Evolutionary conservation across 148 eudicot species (phyloP).

Genomic region (Salicornia ramosissima): DNA sequence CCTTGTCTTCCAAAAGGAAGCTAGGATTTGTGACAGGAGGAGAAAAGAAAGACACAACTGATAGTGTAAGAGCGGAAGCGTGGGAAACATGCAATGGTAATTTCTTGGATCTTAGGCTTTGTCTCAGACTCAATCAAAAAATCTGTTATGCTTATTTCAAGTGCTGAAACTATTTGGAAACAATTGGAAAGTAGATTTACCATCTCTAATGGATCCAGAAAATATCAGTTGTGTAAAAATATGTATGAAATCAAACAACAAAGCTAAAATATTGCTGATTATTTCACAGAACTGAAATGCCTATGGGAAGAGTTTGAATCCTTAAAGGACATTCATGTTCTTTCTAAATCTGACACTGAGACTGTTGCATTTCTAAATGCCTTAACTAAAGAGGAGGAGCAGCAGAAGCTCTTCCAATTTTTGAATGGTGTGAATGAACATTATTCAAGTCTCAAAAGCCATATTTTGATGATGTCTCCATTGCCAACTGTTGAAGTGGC

Average conservation of each 20-base stretch:
- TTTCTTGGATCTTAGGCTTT: no score
- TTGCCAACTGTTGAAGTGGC: neutral
- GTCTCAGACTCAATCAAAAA: no score
- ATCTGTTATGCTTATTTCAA: no score
- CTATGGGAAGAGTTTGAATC: neutral
- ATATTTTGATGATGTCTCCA: neutral
- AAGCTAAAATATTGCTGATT: neutral
- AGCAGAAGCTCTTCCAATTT: neutral
- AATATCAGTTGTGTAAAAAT: neutral
- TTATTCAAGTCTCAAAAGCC: neutral
- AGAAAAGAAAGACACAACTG: no score
- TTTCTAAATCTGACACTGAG: neutral
- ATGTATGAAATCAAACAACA: neutral
- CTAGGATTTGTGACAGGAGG: no score
- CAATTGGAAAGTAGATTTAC: neutral
- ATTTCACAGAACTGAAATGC: neutral
- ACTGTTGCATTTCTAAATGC: neutral
- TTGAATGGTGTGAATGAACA: neutral
- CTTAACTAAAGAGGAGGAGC: neutral
- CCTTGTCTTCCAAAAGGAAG: no score
- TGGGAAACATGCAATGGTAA: no score
- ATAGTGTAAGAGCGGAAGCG: no score
- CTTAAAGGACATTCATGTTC: neutral
- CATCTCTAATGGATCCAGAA: neutral
- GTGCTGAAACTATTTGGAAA: neutral